Percentiles rank a stretch among this genome's conserved stretches.
phyloP scores from a whole-genome alignment of 2,329 filamentous ascomycete genomes.

The Penicillium sp. region DNA sequence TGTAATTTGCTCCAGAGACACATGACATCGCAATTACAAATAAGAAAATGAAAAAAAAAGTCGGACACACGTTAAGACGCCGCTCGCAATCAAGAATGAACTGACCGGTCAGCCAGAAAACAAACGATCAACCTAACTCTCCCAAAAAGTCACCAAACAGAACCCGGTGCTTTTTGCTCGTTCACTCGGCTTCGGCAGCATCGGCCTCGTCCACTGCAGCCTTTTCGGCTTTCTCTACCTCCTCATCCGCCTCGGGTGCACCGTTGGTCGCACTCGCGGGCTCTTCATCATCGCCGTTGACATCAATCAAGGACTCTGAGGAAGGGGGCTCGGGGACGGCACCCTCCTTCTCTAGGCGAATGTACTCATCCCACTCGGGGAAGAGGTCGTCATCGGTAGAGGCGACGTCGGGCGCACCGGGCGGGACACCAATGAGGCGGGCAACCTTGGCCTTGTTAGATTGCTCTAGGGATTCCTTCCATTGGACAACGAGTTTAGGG shows the following conservation, averaged over 20 bases:
- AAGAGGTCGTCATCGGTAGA: conserved; percentile 73
- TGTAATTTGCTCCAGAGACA: conserved; percentile 15
- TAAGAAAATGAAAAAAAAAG: conserved; percentile 15
- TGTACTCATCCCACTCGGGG: conserved; percentile 91
- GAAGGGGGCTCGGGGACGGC: conserved; percentile 43
- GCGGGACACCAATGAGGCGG: conserved; percentile 78
- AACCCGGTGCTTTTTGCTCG: conserved; percentile 13
- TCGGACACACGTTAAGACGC: conserved; percentile 31
- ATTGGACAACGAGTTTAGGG: conserved; percentile 64
- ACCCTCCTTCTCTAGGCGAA: conserved; percentile 75
- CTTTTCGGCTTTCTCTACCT: conserved; percentile 20
- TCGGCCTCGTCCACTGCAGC: conserved; percentile 13
- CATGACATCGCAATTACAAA: conserved; percentile 22
- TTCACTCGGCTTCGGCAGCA: conserved; percentile 24
- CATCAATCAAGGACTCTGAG: conserved; percentile 43
- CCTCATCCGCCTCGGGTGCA: conserved; percentile 30
- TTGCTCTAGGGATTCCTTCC: conserved; percentile 83
- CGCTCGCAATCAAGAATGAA: conserved; percentile 26
- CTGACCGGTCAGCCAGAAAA: conserved; percentile 20
- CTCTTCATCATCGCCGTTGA: conserved; percentile 35
- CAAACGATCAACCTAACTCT: conserved; percentile 26
- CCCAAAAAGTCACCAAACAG: conserved; percentile 10
- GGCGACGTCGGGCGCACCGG: conserved; percentile 59
- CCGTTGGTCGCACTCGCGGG: conserved; percentile 34
- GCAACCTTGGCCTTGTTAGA: conserved; percentile 80